A percentile compares a stretch with the other conserved stretches of the same genome.
Evolutionary conservation across 2,329 filamentous ascomycete species (phyloP).

Genomic region (Aureobasidium uvarum): DNA sequence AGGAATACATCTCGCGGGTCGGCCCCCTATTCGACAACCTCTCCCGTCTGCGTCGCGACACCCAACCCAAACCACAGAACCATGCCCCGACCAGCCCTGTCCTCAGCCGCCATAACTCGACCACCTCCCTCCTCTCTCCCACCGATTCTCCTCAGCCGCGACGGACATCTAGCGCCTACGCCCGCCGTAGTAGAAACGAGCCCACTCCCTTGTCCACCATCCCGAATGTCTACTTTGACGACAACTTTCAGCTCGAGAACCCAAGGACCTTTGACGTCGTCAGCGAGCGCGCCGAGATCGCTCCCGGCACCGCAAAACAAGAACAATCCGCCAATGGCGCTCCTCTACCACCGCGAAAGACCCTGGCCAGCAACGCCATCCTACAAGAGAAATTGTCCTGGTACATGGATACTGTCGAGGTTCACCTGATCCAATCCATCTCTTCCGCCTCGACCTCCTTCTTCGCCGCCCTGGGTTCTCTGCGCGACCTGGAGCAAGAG

Average conservation of each 20-base stretch:
- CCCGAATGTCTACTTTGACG: constrained; percentile 89
- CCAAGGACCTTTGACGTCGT: constrained; percentile 95
- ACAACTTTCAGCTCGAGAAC: constrained; percentile 92
- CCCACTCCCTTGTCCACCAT: constrained; percentile 89
- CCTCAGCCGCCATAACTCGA: constrained; percentile 41
- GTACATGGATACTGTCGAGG: constrained; percentile 99
- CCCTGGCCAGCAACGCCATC: constrained; percentile 92
- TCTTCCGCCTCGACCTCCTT: constrained; percentile 95
- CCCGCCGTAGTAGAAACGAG: constrained; percentile 64
- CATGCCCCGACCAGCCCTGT: constrained; percentile 36
- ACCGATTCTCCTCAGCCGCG: constrained; percentile 50
- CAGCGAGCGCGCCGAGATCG: constrained; percentile 93
- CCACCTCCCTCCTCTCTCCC: constrained; percentile 44
- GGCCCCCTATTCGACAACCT: constrained; percentile 87
- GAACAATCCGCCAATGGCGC: constrained; percentile 56
- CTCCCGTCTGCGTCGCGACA: constrained; percentile 74
- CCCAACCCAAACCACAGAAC: constrained; percentile 40
- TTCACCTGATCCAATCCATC: constrained; percentile 94
- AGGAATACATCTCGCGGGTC: constrained; percentile 79
- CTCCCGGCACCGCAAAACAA: constrained; percentile 59
- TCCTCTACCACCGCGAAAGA: constrained; percentile 63
- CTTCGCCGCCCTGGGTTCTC: constrained; percentile 86
- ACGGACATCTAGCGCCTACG: constrained; percentile 52
- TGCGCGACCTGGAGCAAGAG: constrained; percentile 88
- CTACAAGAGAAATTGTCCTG: constrained; percentile 97